Evolutionary conservation across 257 asterid species (phyloP).

Genomic region (Voacanga thouarsii): DNA sequence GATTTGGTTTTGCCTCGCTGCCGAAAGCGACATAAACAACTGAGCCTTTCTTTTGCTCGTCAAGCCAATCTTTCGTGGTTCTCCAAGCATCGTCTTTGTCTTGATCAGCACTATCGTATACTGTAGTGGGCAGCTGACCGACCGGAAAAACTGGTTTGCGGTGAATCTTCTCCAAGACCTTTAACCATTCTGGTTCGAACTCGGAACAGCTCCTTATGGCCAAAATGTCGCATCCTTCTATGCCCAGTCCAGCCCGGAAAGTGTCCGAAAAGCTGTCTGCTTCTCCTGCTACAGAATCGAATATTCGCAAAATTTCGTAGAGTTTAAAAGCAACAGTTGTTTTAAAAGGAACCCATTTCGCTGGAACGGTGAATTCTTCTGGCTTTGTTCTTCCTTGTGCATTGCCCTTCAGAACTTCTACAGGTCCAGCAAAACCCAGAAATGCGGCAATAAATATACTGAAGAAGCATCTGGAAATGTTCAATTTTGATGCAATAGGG

Average conservation of each 20-base stretch:
- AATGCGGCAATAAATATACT: conserved; percentile 11
- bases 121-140: conserved; percentile 29
- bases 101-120: background rate
- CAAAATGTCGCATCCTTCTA: conserved; percentile 7
- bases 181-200: conserved; percentile 34
- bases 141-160: conserved; percentile 28
- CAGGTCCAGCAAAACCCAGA: conserved; percentile 18
- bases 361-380: conserved; percentile 26
- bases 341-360: conserved; percentile 30
- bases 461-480: conserved; percentile 12
- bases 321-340: conserved; percentile 14
- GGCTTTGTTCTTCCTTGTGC: conserved; percentile 14
- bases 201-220: conserved; percentile 27
- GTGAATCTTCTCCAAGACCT: conserved; percentile 19
- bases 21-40: conserved; percentile 38
- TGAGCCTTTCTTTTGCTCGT: conserved; percentile 23
- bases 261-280: conserved; percentile 18
- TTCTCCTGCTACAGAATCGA: background rate
- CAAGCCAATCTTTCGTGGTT: conserved; percentile 26
- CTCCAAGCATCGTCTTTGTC: conserved; percentile 20
- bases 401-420: conserved; percentile 5
- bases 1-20: conserved; percentile 37
- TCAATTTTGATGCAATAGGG: conserved; percentile 14
- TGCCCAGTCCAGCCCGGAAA: background rate
- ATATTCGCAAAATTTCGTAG: conserved; percentile 13